Evolutionary conservation across 805 yeast genomes (phyloP).

Genomic region (Nakazawaea pomicola): DNA sequence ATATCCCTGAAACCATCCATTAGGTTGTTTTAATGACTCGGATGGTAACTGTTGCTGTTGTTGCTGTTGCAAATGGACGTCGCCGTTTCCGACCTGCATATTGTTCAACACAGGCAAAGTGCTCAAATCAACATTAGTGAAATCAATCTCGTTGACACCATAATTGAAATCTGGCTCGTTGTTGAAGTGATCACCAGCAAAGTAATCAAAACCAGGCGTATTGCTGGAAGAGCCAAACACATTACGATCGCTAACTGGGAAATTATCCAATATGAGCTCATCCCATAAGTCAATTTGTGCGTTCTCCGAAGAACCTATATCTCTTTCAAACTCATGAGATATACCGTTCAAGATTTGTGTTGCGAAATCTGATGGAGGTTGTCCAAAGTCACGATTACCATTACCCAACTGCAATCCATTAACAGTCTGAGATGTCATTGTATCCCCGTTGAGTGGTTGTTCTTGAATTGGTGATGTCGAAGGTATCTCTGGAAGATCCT

Average conservation of each 20-base stretch:
- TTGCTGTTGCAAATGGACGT: no score
- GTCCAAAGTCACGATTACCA: background rate
- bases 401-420: background rate
- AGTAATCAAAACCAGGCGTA: slow-evolving; percentile 10
- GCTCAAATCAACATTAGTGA: slow-evolving; percentile 31
- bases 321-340: slow-evolving; percentile 1
- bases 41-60: no score
- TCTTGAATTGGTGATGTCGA: background rate
- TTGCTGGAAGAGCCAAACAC: background rate
- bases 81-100: no score
- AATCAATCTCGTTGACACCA: slow-evolving; percentile 30
- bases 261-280: slow-evolving; percentile 26
- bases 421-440: no score
- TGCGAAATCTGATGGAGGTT: slow-evolving; percentile 10
- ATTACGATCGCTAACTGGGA: slow-evolving; percentile 15
- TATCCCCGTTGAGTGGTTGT: no score
- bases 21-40: no score
- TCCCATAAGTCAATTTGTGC: slow-evolving; percentile 26
- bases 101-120: slow-evolving; percentile 5
- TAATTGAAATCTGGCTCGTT: slow-evolving; percentile 1
- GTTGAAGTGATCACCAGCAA: background rate
- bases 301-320: slow-evolving; percentile 7
- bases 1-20: no score
- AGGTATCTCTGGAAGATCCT: slow-evolving; percentile 11
- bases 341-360: slow-evolving; percentile 9